Conservation (phyloP, 495 filamentous ascomycete species). For the Aspergillus nanangensis region DNA sequence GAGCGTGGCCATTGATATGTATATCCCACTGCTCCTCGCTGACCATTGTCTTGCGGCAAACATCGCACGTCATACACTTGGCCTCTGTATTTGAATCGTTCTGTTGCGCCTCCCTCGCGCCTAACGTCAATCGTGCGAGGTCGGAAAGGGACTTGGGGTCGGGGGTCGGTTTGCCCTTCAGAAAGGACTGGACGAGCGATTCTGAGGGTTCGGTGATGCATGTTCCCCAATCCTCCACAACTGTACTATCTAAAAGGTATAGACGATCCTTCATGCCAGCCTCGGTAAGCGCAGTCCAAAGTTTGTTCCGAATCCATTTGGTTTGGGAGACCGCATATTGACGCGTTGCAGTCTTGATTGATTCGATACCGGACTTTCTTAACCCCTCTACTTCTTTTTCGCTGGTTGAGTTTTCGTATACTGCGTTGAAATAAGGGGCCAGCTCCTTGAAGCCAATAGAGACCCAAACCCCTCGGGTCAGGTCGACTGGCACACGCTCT, state of each 20-base stretch:
- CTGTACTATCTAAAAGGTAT: conserved; percentile 72
- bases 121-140: conserved; percentile 50
- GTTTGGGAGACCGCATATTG: conserved; percentile 84
- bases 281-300: conserved; percentile 59
- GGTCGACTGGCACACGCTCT: conserved; percentile 55
- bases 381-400: conserved; percentile 39
- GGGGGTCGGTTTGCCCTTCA: conserved; percentile 51
- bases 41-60: conserved; percentile 64
- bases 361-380: conserved; percentile 43
- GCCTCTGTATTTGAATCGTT: conserved; percentile 33
- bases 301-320: conserved; percentile 81
- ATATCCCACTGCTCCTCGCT: conserved; percentile 70
- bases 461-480: conserved; percentile 82
- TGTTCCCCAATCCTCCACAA: conserved; percentile 50
- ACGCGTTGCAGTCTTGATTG: conserved; percentile 71
- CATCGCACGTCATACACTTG: conserved; percentile 56
- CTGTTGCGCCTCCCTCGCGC: conserved; percentile 45
- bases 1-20: conserved; percentile 66
- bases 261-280: conserved; percentile 48
- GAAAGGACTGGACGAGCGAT: conserved; percentile 55
- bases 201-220: conserved; percentile 61
- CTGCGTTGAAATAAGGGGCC: conserved; percentile 58
- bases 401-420: conserved; percentile 28
- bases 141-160: conserved; percentile 58
- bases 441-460: conserved; percentile 96